Base-by-base conservation (phyloP, 1,284 basidiomycete genomes). In the Trametes pubescens region DNA sequence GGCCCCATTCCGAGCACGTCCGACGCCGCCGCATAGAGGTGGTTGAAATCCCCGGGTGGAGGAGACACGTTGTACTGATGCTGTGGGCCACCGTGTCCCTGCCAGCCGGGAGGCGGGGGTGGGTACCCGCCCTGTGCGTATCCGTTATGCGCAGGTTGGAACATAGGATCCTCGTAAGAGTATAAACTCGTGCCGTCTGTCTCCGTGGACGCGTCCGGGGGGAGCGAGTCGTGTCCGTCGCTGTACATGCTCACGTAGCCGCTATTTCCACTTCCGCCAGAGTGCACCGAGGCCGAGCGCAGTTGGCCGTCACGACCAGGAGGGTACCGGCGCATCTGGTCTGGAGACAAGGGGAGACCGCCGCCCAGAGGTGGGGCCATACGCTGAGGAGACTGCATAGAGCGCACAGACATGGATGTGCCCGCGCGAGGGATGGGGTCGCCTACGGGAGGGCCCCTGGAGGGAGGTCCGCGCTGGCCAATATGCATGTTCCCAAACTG, bases 1-100 rank as follows among this genome's bases (percentile, higher is more conserved):
- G 85, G 87, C 0, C 82, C 85, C 84, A 90, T 87, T 26, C 94
- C 93, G 9, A 96, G 82, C 22, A 95, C 90, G 73, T 92, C 88
- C 35, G 91, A 93, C 3, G 94, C 94, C 2, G 91, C 91, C 11
- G 84, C 82, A 73, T 90, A 87, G 21, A 90, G 74, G 43, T 81
- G 79, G 72, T 88, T 86, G 67, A 84, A 85, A 59, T 83, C 81
- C 51, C 73, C 73, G 26, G 73, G 78, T 29, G 79, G 77, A 14
- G 69, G 70, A 11, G 59, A 58, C 10, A 54, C 53, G 52, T 62
- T 67, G 49, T 69, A 73, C 8, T 80, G 79, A 0, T 77, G 69
- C 66, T 78, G 74, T 59, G 77, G 71, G 5, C 47, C 47, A 53
- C 75, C 75, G 54, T 80, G 67, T n/a, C 65, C 64, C 51, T 80